Base-by-base conservation (phyloP, 2,329 filamentous ascomycete genomes). In the Xylogone sp. region DNA sequence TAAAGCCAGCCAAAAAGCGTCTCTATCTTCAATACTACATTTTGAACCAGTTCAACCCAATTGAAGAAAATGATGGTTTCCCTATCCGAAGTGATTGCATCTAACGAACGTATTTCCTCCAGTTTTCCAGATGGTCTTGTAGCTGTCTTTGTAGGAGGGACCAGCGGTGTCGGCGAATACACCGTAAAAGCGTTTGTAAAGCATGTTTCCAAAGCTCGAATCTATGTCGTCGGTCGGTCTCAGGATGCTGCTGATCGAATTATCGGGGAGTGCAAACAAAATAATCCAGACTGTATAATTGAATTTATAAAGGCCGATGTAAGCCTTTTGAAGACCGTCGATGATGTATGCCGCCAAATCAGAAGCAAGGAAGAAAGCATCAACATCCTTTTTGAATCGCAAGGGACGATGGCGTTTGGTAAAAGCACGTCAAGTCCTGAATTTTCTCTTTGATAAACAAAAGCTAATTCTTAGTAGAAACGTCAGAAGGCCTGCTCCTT, bases 301-400 rank as follows among this genome's bases (percentile, higher is more conserved):
- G 65, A 54, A 6, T 78, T 77, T 59, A 61, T 76, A 21, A 54
- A 67, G 22, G 63, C 63, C 9, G 75, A 79, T 46, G 60, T 74
- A 3, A 71, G 70, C 43, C 61, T 77, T n/a, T 60, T 80, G 16
- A 62, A 62, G 5, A 71, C 67, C 18, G 75, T 79, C 3, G 76
- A 79, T 54, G 61, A 67, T 3, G 68, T 73, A 2, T 78, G 75
- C 60, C 63, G 67, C 1, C 68, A 78, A 46, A 77, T 84, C 51
- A 70, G 67, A 51, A 58, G 62, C 13, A 73, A 72, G 49, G 79
- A 82, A 57, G 63, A 66, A 21, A 68, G 71, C 22, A 70, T 84
- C 51, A 79, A 83, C 58, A 61, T 81, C 2, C 65, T 83, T 81
- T 62, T 68, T 81, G 45, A 77, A 72, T 2, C 70, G 70, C 1